These are phyloP conservation scores for Aspergillus sparsus DNA, from an alignment of 495 filamentous ascomycete species.

Conservation along the genomic window DNA sequence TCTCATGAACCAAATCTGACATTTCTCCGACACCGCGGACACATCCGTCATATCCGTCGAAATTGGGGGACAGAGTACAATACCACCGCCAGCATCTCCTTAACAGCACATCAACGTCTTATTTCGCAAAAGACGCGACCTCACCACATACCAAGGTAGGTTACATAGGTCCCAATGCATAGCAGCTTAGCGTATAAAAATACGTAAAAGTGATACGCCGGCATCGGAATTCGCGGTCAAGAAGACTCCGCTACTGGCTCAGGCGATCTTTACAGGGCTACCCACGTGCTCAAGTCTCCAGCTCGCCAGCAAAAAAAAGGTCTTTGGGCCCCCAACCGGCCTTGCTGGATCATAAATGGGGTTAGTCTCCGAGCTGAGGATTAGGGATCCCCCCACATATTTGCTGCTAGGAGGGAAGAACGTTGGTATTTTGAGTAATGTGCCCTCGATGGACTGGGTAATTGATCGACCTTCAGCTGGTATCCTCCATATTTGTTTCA, in stretches of 20 bases:
- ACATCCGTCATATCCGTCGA: neutral
- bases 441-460: neutral
- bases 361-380: neutral
- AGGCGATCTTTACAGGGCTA: neutral
- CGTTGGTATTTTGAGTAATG: neutral
- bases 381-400: neutral
- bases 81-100: neutral
- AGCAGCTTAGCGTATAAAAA: neutral
- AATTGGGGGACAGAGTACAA: neutral
- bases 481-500: neutral
- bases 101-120: neutral
- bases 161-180: neutral
- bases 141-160: neutral
- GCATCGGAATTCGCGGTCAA: neutral
- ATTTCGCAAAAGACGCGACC: neutral
- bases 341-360: neutral
- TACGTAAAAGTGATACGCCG: neutral
- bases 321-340: neutral
- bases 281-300: neutral
- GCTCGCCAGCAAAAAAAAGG: neutral
- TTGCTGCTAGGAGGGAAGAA: neutral
- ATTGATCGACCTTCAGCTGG: constrained; percentile 1
- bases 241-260: neutral
- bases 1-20: neutral
- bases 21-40: neutral